Conservation (phyloP, 2,329 filamentous ascomycete species). For the Calonectria naviculata region DNA sequence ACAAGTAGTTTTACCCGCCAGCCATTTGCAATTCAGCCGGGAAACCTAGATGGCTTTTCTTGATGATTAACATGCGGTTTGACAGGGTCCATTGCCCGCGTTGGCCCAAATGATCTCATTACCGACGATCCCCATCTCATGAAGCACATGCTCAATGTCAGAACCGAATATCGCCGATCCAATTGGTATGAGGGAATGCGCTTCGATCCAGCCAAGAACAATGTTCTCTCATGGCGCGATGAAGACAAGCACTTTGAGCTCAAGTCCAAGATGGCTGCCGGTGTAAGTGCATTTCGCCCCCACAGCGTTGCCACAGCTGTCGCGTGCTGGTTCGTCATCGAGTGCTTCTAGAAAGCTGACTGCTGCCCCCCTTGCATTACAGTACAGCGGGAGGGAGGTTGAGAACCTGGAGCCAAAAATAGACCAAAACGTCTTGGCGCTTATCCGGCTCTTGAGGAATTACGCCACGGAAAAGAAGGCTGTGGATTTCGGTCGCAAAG, state of each 20-base stretch:
- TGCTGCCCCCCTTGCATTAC: background rate
- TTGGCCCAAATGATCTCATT: conserved; percentile 54
- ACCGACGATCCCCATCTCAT: conserved; percentile 53
- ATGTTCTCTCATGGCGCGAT: conserved; percentile 61
- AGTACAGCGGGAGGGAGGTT: conserved; percentile 65
- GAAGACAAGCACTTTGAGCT: conserved; percentile 55
- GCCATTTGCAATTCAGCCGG: background rate
- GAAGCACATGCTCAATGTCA: conserved; percentile 46
- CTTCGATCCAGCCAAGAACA: conserved; percentile 63
- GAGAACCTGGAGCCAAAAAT: conserved; percentile 37
- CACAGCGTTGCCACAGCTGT: background rate
- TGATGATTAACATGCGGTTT: background rate
- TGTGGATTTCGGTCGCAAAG: conserved; percentile 57
- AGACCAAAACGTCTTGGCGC: conserved; percentile 51
- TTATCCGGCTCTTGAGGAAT: conserved; percentile 49
- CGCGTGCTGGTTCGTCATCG: background rate
- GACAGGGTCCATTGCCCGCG: conserved; percentile 48
- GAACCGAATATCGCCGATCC: conserved; percentile 47
- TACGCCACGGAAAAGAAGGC: conserved; percentile 19
- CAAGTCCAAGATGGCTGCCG: conserved; percentile 61
- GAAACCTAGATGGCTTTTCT: background rate
- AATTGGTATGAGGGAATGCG: conserved; percentile 61
- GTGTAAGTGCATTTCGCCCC: conserved; percentile 45
- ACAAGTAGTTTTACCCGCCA: background rate
- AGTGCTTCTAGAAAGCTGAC: background rate